phyloP scores from a whole-genome alignment of 1,284 basidiomycete genomes.

The Trichosporon sp. region DNA sequence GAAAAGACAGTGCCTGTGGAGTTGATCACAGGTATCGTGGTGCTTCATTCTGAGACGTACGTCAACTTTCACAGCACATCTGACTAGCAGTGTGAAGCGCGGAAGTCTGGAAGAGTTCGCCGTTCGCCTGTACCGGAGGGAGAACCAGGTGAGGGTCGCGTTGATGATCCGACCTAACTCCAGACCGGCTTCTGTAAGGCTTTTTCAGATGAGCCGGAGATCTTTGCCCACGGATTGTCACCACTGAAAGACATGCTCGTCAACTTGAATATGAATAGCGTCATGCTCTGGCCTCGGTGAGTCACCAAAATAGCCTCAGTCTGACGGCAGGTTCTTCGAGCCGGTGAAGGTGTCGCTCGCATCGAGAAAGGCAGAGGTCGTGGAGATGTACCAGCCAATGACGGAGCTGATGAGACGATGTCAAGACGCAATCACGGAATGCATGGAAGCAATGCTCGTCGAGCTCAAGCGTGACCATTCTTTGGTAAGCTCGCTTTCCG shows the following conservation, averaged over 20 bases:
- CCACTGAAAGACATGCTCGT: slow-evolving; percentile 91
- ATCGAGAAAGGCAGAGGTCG: slow-evolving; percentile 81
- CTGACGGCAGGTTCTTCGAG: slow-evolving; percentile 75
- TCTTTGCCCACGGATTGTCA: slow-evolving; percentile 86
- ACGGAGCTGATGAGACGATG: slow-evolving; percentile 86
- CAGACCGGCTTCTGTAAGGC: slow-evolving; percentile 89
- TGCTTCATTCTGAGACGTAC: slow-evolving; percentile 91
- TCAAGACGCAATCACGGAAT: slow-evolving; percentile 89
- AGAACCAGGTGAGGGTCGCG: slow-evolving; percentile 64
- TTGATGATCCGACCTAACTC: slow-evolving; percentile 23
- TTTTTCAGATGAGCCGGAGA: slow-evolving; percentile 94
- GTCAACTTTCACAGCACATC: slow-evolving; percentile 29
- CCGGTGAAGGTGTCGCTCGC: slow-evolving; percentile 77
- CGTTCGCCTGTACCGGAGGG: slow-evolving; percentile 80
- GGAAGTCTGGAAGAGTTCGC: slow-evolving; percentile 87
- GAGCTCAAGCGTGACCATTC: slow-evolving; percentile 89
- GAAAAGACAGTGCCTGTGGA: slow-evolving; percentile 76
- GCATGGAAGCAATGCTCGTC: slow-evolving; percentile 86
- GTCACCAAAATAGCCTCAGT: slow-evolving; percentile 32
- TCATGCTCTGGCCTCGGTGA: slow-evolving; percentile 88
- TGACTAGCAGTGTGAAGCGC: slow-evolving; percentile 69
- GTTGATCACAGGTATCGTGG: slow-evolving; percentile 85
- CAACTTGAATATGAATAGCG: slow-evolving; percentile 82
- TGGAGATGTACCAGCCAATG: slow-evolving; percentile 87
- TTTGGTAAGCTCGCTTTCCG: slow-evolving; percentile 61